phyloP scores from a whole-genome alignment of 2,329 filamentous ascomycete genomes.

The Neofusicoccum laricinum region DNA sequence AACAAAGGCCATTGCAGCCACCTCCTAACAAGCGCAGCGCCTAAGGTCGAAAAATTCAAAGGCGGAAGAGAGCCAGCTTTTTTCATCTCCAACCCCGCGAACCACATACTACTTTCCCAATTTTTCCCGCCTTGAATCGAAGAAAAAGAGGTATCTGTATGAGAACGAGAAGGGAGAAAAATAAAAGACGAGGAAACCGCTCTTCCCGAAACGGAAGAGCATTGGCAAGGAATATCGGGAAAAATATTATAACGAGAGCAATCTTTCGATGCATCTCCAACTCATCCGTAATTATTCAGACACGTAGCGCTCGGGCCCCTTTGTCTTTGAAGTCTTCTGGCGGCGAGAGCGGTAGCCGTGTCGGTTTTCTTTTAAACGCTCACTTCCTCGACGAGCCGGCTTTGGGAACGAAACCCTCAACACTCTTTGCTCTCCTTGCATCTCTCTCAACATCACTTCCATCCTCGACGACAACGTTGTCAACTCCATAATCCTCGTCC shows the following conservation, averaged over 20 bases:
- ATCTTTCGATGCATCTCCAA: neutral
- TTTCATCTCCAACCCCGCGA: neutral
- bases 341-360: neutral
- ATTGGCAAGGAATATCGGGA: neutral
- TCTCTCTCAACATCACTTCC: slow-evolving; percentile 38
- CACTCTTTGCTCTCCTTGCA: slow-evolving; percentile 8
- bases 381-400: slow-evolving; percentile 8
- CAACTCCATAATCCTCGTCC: slow-evolving; percentile 29
- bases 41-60: neutral
- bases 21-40: no score
- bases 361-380: neutral
- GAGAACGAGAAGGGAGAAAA: neutral
- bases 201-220: slow-evolving; percentile 10
- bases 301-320: neutral
- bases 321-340: slow-evolving; percentile 2
- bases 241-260: neutral
- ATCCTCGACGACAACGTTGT: slow-evolving; percentile 38
- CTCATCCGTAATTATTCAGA: slow-evolving; percentile 9
- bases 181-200: neutral
- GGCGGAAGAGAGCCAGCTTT: neutral
- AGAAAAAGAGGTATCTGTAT: slow-evolving; percentile 1
- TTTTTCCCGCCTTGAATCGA: neutral
- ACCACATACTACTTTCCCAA: neutral
- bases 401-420: slow-evolving; percentile 8
- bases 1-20: neutral